Evolutionary conservation across 495 filamentous ascomycete genomes (phyloP).

Genomic region (Penicillium roqueforti): DNA sequence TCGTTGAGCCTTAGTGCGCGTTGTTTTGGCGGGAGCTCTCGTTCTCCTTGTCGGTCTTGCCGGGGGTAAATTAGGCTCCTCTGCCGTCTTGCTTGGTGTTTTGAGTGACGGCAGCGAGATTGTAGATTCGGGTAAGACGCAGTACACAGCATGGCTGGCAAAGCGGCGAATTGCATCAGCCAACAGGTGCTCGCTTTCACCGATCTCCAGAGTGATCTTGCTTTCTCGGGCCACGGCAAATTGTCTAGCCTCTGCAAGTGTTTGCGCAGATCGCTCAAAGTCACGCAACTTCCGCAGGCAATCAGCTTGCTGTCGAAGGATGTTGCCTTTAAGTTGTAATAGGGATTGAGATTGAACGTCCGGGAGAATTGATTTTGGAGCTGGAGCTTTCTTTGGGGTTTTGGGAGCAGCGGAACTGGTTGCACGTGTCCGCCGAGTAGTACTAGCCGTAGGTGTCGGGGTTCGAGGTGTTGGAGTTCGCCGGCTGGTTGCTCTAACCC

Average conservation of each 20-base stretch:
- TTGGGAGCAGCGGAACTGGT: conserved; percentile 29
- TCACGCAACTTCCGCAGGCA: conserved; percentile 37
- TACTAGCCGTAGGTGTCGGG: conserved; percentile 20
- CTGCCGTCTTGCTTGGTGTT: conserved; percentile 22
- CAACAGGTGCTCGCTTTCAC: conserved; percentile 47
- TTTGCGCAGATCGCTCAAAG: conserved; percentile 35
- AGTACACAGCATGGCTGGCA: conserved; percentile 76
- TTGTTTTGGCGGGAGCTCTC: conserved; percentile 26
- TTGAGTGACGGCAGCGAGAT: conserved; percentile 71
- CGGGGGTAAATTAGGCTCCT: conserved; percentile 15
- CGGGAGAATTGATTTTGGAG: conserved; percentile 21
- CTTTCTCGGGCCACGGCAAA: conserved; percentile 35
- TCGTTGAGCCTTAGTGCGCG: conserved; percentile 31
- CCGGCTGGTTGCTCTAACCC: conserved; percentile 29
- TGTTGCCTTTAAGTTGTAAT: conserved; percentile 52
- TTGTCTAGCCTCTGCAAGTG: conserved; percentile 33
- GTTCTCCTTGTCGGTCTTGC: conserved; percentile 26
- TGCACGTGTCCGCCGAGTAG: conserved; percentile 31
- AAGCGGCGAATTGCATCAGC: conserved; percentile 62
- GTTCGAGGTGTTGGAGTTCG: conserved; percentile 23
- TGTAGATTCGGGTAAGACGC: conserved; percentile 85
- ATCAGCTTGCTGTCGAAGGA: conserved; percentile 62
- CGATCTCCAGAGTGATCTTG: conserved; percentile 41
- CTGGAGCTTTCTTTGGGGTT: conserved; percentile 28
- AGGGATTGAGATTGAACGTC: conserved; percentile 54